Base-by-base conservation (phyloP, 129 eudicot species). In the Arctium lappa region DNA sequence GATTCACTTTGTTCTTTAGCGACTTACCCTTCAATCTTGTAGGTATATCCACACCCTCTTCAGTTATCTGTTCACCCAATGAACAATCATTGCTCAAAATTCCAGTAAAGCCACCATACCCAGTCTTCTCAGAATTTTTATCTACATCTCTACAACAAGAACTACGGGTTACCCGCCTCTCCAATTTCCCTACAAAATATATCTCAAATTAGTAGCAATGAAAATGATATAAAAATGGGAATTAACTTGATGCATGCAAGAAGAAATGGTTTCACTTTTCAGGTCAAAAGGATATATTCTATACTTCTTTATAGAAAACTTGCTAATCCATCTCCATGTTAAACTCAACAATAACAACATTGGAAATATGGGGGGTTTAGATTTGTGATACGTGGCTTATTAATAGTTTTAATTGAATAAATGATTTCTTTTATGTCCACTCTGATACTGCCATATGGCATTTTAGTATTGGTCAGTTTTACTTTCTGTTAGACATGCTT, bases 91-190 rank as follows among this genome's bases (percentile, higher is more conserved):
- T 18, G 22, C 30, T 34, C 4, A 78, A 18, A 69, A 32, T 73
- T 72, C 40, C 65, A 72, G 53, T 78, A 12, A 39, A 72, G 9
- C 48, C 65, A 36, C 44, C 73, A 50, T 27, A 74, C 42, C 2
- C 81, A 50, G n/a, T 27, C 79, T 48, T 44, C 72, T 22, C 31
- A 71, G 2, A 71, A 66, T 18, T 76, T 69, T 16, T 81, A 65
- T 65, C 80, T 31, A 53, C 31, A 65, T 30, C 76, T 36, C 62
- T 32, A 8, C 75, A 36, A 77, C 38, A 63, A 42, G 80, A 81
- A 77, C 88, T 77, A 66, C 90, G 77, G 0, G 86, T 89, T 62
- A 73, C 89, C 71, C 86, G 78, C 84, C 71, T 84, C 79, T 81
- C 70, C 29, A 6, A 70, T 33, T 40, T n/a, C 73, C 82, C 86